Evolutionary conservation across 2,329 filamentous ascomycete species (phyloP).

Genomic region (Colletotrichum godetiae): DNA sequence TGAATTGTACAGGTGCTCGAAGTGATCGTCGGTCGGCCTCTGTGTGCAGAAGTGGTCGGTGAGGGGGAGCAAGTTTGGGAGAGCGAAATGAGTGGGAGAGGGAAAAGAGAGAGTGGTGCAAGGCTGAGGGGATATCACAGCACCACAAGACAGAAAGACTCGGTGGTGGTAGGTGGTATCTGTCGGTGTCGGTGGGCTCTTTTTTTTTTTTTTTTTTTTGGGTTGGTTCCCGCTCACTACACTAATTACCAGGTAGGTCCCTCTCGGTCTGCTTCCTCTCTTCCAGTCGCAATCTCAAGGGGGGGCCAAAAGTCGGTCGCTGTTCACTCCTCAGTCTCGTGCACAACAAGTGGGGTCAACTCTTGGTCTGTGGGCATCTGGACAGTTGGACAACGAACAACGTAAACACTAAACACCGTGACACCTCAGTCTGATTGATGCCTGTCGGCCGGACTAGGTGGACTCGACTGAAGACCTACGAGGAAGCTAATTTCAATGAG

Average conservation of each 20-base stretch:
- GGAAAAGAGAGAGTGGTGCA: slow-evolving; percentile 12
- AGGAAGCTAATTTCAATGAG: slow-evolving; percentile 21
- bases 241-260: neutral
- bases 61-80: neutral
- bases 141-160: neutral
- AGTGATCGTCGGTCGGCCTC: slow-evolving; percentile 5
- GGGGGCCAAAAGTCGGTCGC: slow-evolving; percentile 49
- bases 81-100: neutral
- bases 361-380: neutral
- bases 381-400: neutral
- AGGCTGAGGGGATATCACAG: slow-evolving; percentile 36
- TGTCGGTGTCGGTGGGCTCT: slow-evolving; percentile 29
- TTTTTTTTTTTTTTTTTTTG: slow-evolving; percentile 16
- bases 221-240: neutral
- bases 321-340: neutral
- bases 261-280: neutral
- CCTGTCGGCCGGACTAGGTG: slow-evolving; percentile 1
- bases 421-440: slow-evolving; percentile 45
- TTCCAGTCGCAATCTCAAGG: slow-evolving; percentile 35
- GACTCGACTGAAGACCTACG: neutral
- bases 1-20: neutral
- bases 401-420: neutral
- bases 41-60: neutral
- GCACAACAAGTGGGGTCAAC: slow-evolving; percentile 47
- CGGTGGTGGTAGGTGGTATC: slow-evolving; percentile 50